These are phyloP conservation scores for Phytopythium montanum DNA, from an alignment of 352 stramenopile species.

Conservation along the genomic window DNA sequence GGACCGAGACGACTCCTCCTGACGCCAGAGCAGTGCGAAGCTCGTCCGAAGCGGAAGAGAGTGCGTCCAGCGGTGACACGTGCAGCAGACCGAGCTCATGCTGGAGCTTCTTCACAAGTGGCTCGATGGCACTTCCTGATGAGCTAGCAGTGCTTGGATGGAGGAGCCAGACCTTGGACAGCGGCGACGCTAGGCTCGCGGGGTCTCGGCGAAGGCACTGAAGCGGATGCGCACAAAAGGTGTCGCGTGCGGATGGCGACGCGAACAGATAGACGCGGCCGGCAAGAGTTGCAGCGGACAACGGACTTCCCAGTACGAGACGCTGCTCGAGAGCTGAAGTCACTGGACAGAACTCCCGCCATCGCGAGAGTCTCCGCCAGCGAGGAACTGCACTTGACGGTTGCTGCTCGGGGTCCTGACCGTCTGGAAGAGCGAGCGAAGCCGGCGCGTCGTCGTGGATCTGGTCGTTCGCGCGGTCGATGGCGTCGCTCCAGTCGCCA, in stretches of 20 bases:
- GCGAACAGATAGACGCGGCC: slow-evolving; percentile 55
- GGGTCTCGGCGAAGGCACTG: slow-evolving; percentile 40
- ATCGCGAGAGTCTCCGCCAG: slow-evolving; percentile 35
- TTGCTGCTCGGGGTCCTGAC: slow-evolving; percentile 3
- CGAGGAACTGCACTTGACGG: neutral
- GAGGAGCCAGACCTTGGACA: slow-evolving; percentile 37
- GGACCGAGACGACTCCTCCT: neutral
- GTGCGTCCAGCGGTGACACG: neutral
- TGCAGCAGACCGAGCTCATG: neutral
- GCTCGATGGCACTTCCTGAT: neutral
- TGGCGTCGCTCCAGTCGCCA: slow-evolving; percentile 40
- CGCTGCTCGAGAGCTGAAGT: slow-evolving; percentile 19
- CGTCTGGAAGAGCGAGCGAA: slow-evolving; percentile 18
- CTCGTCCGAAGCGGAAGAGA: neutral
- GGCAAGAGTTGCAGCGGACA: slow-evolving; percentile 35
- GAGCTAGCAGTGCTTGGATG: neutral
- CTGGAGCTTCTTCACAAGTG: neutral
- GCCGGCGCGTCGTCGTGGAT: slow-evolving; percentile 6
- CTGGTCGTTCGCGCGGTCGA: slow-evolving; percentile 10
- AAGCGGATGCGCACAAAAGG: slow-evolving; percentile 40
- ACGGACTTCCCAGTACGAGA: slow-evolving; percentile 32
- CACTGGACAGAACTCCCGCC: slow-evolving; percentile 66
- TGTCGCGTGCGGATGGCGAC: slow-evolving; percentile 21
- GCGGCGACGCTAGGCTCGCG: slow-evolving; percentile 9
- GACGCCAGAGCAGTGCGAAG: neutral